Conservation (phyloP, 306 rosid species). For the Rosa multiflora region DNA sequence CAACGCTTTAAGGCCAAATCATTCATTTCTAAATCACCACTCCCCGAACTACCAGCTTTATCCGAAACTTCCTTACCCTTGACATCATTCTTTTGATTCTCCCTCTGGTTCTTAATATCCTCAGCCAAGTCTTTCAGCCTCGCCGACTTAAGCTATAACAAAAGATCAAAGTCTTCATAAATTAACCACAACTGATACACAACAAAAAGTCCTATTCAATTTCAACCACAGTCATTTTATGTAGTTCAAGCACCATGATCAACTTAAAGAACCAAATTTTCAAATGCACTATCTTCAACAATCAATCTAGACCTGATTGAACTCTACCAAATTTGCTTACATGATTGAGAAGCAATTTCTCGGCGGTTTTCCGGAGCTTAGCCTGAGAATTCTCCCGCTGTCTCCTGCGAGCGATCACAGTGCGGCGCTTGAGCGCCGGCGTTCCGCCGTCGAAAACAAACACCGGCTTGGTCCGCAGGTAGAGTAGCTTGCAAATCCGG, state of each 20-base stretch:
- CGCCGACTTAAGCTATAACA: constrained; percentile 60
- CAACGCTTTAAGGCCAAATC: constrained; percentile 25
- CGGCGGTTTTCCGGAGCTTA: constrained; percentile 93
- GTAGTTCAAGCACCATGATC: too few species aligned
- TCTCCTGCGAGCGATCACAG: constrained; percentile 83
- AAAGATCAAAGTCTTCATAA: constrained; percentile 1
- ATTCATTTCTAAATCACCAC: constrained; percentile 33
- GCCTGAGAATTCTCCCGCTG: constrained; percentile 86
- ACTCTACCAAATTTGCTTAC: constrained; percentile 27
- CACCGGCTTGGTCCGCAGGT: constrained; percentile 79
- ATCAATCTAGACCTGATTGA: neutral
- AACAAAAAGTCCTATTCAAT: neutral
- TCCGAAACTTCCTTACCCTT: constrained; percentile 44
- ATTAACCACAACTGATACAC: neutral
- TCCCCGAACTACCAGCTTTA: constrained; percentile 29
- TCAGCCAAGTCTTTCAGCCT: constrained; percentile 69
- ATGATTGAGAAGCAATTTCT: constrained; percentile 92
- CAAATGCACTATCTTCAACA: neutral
- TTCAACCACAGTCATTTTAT: neutral
- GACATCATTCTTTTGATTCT: constrained; percentile 46
- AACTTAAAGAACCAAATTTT: neutral
- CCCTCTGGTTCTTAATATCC: constrained; percentile 69
- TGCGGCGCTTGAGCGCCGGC: constrained; percentile 86
- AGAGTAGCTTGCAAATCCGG: constrained; percentile 86
- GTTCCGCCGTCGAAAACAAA: constrained; percentile 93